Percentiles rank a stretch among this genome's conserved stretches.
phyloP scores from a whole-genome alignment of 805 yeast species.

The Saccharomycopsis babjevae region DNA sequence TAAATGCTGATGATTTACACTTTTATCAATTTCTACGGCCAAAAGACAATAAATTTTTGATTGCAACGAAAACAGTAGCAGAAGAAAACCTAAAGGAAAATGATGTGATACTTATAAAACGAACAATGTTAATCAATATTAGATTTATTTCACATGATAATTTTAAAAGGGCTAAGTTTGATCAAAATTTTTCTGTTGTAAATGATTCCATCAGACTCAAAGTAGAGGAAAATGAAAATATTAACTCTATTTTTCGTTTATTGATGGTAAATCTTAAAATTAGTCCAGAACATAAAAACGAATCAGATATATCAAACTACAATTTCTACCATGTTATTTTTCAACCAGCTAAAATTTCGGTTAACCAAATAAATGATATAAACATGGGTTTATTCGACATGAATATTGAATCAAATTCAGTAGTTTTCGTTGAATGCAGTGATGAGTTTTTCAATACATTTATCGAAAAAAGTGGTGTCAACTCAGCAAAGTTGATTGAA shows the following conservation, averaged over 20 bases:
- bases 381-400: neutral
- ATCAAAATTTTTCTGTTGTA: neutral
- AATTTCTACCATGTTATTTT: neutral
- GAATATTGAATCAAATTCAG: neutral
- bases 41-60: constrained; percentile 1
- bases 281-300: neutral
- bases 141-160: constrained; percentile 1
- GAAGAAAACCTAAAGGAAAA: constrained; percentile 8
- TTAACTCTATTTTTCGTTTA: neutral
- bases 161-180: neutral
- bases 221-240: constrained; percentile 8
- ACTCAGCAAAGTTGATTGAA: neutral
- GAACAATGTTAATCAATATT: constrained; percentile 8
- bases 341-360: neutral
- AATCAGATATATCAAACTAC: neutral
- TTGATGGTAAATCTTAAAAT: neutral
- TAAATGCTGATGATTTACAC: constrained; percentile 11
- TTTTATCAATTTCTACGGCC: constrained; percentile 7
- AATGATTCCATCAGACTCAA: constrained; percentile 4
- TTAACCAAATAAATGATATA: neutral
- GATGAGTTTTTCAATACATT: constrained; percentile 1
- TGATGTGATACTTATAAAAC: constrained; percentile 12
- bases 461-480: neutral
- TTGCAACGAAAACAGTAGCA: constrained; percentile 6
- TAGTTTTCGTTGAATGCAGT: constrained; percentile 3